A percentile compares a stretch with the other conserved stretches of the same genome.
phyloP scores from a whole-genome alignment of 768 basidiomycete species.

The Lentinula boryana region DNA sequence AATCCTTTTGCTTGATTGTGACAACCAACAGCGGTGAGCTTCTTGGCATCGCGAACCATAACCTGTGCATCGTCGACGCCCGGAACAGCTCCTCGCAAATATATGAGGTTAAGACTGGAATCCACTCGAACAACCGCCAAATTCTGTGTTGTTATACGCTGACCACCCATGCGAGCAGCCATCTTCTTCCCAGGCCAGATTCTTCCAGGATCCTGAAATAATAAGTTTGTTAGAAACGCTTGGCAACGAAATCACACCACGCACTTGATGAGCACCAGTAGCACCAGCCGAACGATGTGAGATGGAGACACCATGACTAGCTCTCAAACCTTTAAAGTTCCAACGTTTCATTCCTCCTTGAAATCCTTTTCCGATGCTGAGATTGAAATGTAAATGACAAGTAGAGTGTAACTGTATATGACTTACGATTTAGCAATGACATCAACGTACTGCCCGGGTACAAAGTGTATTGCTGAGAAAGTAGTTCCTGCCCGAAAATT shows the following conservation, averaged over 20 bases:
- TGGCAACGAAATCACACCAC: constrained; percentile 12
- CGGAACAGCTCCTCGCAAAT: constrained; percentile 87
- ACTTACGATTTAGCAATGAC: constrained; percentile 86
- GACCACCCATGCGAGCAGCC: constrained; percentile 89
- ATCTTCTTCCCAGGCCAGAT: constrained; percentile 98
- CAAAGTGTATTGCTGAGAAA: constrained; percentile 89
- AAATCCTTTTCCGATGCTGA: constrained; percentile 94
- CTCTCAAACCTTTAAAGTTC: constrained; percentile 86
- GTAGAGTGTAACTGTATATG: background rate
- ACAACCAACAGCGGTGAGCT: constrained; percentile 52
- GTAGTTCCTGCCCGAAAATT: constrained; percentile 61
- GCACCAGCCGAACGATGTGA: constrained; percentile 92
- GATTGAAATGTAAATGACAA: background rate
- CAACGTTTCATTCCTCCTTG: constrained; percentile 96
- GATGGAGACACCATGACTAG: constrained; percentile 93
- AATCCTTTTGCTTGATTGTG: constrained; percentile 67
- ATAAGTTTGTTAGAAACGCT: background rate
- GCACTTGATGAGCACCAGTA: constrained; percentile 91
- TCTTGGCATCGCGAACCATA: constrained; percentile 81
- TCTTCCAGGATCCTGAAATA: constrained; percentile 83
- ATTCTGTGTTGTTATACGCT: constrained; percentile 80
- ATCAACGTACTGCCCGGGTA: constrained; percentile 95
- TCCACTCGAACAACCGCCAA: constrained; percentile 87
- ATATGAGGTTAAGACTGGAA: constrained; percentile 78
- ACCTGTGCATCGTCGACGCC: constrained; percentile 88